Conservation (phyloP, 768 basidiomycete genomes). For the Macrolepiota albuminosa region DNA sequence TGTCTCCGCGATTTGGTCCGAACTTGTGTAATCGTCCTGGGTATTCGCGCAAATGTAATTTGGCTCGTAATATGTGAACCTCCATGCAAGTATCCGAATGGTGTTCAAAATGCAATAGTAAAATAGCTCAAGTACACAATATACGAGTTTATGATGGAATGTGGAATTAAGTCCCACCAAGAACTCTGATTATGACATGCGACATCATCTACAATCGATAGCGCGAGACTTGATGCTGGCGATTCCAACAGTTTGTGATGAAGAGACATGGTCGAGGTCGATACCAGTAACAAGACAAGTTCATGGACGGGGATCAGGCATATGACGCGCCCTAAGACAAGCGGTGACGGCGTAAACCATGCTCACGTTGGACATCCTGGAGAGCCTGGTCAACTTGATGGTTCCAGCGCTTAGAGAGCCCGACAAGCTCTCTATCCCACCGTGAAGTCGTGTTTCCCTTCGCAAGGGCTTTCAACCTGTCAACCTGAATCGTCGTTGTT, state of each 20-base stretch:
- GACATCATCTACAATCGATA: not conserved
- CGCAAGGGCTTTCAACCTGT: constrained; percentile 2
- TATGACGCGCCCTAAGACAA: not conserved
- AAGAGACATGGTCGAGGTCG: not conserved
- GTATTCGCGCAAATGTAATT: not conserved
- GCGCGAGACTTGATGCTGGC: not conserved
- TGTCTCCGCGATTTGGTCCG: not conserved
- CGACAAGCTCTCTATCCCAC: constrained; percentile 2
- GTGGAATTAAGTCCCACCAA: not conserved
- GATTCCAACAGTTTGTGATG: not conserved
- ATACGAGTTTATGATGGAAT: not conserved
- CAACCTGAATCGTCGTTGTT: not conserved
- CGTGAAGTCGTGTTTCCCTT: not conserved
- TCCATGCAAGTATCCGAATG: not conserved
- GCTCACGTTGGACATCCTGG: not conserved
- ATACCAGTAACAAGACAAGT: not conserved
- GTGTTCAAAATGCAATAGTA: not conserved
- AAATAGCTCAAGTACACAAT: not conserved
- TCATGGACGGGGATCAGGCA: not conserved
- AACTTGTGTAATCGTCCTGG: not conserved
- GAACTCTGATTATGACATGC: not conserved
- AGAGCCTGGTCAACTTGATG: constrained; percentile 5
- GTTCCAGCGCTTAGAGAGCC: constrained; percentile 1
- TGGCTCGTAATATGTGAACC: not conserved
- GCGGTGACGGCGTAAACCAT: not conserved